These are phyloP conservation scores for Entonaema liquescens DNA, from an alignment of 495 filamentous ascomycete genomes.

Conservation along the genomic window DNA sequence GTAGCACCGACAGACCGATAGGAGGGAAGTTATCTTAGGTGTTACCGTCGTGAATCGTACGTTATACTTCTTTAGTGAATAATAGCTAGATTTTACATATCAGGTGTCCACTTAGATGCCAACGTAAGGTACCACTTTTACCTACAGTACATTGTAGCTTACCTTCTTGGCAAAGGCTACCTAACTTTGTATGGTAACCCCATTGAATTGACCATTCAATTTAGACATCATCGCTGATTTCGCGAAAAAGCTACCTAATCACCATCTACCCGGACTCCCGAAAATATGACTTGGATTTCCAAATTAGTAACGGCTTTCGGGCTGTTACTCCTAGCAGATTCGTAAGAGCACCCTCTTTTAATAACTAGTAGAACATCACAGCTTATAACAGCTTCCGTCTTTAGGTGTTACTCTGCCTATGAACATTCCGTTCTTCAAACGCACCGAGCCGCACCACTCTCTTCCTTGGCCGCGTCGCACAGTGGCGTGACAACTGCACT, in stretches of 20 bases:
- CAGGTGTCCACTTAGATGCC: slow-evolving; percentile 1
- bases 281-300: slow-evolving; percentile 71
- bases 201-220: slow-evolving; percentile 8
- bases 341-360: slow-evolving; percentile 60
- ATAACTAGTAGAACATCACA: background rate
- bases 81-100: slow-evolving; percentile 17
- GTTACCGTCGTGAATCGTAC: background rate
- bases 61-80: slow-evolving; percentile 26
- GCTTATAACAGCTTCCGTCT: slow-evolving; percentile 15
- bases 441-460: slow-evolving; percentile 59
- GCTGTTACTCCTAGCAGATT: slow-evolving; percentile 72
- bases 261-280: slow-evolving; percentile 1
- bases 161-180: background rate
- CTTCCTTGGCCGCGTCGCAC: slow-evolving; percentile 54
- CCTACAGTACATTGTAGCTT: background rate
- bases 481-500: slow-evolving; percentile 51
- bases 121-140: background rate
- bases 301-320: slow-evolving; percentile 71
- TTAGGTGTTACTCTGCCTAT: slow-evolving; percentile 84
- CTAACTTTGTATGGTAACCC: background rate
- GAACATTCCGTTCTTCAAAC: slow-evolving; percentile 79
- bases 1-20: background rate
- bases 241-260: background rate
- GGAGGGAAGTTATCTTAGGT: slow-evolving; percentile 1
- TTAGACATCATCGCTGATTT: slow-evolving; percentile 6